Evolutionary conservation across 768 basidiomycete species (phyloP), one percentile per base, ranked within the genome.

Genomic region (Hemileccinum impolitum): DNA sequence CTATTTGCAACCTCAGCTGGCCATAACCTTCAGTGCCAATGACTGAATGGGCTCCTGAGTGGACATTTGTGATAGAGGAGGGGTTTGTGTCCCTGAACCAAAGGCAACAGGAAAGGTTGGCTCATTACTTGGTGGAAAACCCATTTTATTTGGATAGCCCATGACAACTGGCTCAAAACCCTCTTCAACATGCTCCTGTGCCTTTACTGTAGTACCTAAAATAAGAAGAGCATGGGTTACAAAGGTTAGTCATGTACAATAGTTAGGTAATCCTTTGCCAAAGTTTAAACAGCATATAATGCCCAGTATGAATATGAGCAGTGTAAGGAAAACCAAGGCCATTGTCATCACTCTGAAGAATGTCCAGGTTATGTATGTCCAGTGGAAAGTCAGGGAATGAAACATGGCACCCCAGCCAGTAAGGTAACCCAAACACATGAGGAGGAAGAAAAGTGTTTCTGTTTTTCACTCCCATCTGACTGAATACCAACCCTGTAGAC

Each of bases 391-490:
- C 7, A 71, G 71, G 23, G 85, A 81, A 45, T 79, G 70, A 65
- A 92, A 89, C 82, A 90, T 85, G 50, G 81, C 64, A 41, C 82
- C 73, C 84, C 83, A 90, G 35, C 80, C 84, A 32, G 70, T 75
- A 17, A 90, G 72, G 63, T 90, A 87, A 17, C 79, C 63, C 28
- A 79, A 50, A 11, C 81, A 81, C 41, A 87, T 54, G 14, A 71
- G 58, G 49, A 92, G 72, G 70, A 92, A 92, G 13, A 78, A 52
- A 43, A 81, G 51, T 78, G 82, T 87, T 14, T 72, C 75, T 10
- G 74, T 49, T 51, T 75, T 78, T 48, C 75, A 70, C 66, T 92
- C 89, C 43, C 74, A 76, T 34, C 88, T 83, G 43, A 86, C 80
- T 30, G 82, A 78, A 58, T 85, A 79, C 88, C 88, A 92, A 15